Evolutionary conservation across 225 moss, liverwort and hornwort genomes (phyloP), one percentile per base, ranked within the genome.

Genomic region (Polytrichum commune): DNA sequence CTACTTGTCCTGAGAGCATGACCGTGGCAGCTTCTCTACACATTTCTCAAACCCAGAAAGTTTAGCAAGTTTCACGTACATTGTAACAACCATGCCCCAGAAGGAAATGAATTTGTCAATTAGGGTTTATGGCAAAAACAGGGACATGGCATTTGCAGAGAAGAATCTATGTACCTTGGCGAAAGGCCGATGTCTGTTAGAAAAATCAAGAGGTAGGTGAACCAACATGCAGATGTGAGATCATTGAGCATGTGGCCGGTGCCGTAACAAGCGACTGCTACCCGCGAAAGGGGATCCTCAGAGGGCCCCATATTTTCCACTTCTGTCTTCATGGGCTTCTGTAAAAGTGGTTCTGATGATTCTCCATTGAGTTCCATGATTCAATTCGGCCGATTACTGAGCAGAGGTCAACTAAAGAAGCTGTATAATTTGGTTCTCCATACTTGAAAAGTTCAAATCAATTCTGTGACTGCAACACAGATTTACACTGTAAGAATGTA

Each of bases 191-290:
- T 88, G 66, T 95, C 95, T 1, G 92, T 94, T 67, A 98, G 97
- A 69, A 95, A 98, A 72, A 94, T 95, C 73, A 98, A 85, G 66
- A 98, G 95, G 73, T 98, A 98, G 8, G 95, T 89, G 84, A 98
- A 98, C 98, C 98, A 98, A 86, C 98, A 98, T 22, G 98, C 98
- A 18, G 98, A 88, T 4, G 98, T 93, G 75, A 98, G 91, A 65
- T 98, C 98, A 62, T 98, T 98, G 33, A 98, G 95, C 90, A 93
- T 87, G 79, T 98, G 98, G 30, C 98, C 98, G 0, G 89, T 98
- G 58, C 98, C 98, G 81, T 98, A 98, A 55, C 77, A 84, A 23
- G 95, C 20, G 70, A 95, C 80, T 23, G 82, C 77, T 76, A 62
- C 72, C 38, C 95, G 91, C 30, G 87, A 66, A 61, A 98, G 81